Evolutionary conservation across 345 rosid species (phyloP), one percentile per base, ranked within the genome.

Genomic region (Erysimum cheiranthoides): DNA sequence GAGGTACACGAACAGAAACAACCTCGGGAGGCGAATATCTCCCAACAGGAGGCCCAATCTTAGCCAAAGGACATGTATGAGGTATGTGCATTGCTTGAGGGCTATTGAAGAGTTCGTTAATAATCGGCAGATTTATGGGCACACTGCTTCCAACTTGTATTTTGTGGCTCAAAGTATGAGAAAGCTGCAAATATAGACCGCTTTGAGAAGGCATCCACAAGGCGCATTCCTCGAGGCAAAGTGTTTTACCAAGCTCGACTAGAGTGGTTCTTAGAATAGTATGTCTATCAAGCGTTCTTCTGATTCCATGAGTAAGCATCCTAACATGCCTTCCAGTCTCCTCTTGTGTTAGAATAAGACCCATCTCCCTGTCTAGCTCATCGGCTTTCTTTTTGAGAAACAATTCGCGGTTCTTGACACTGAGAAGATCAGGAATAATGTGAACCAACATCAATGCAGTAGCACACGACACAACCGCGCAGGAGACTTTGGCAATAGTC

Each of bases 1-100:
- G 96, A 54, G 98, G 98, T 0, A 94, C 97, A 50, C 98, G 93
- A 39, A 94, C 92, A 79, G 97, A 93, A 52, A 94, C 98, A 83
- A 86, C 90, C 80, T 92, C 96, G 0, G 95, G 89, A 16, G 85
- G 85, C 10, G 74, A 47, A 54, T 81, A 90, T 82, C 90, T 84
- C 61, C 95, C 91, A 49, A 82, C 87, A 0, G 81, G 77, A 74
- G 92, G 90, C 34, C 89, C 84, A 69, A 89, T 82, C 87, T 89
- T 88, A 54, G 92, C 93, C 80, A 94, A 70, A 17, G 92, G 92
- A 57, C 97, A 86, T 9, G 85, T 80, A 77, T 85, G 86, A 17
- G 95, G 95, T 61, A 92, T 89, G 61, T 76, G 85, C 82, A 84
- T 81, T 31, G 93, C 98, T 49, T 36, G 93, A 50, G 84, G 77